A percentile compares a stretch with the other conserved stretches of the same genome.
These are phyloP conservation scores for Colletotrichum limetticola DNA, from an alignment of 2,329 filamentous ascomycete species.

Conservation along the genomic window DNA sequence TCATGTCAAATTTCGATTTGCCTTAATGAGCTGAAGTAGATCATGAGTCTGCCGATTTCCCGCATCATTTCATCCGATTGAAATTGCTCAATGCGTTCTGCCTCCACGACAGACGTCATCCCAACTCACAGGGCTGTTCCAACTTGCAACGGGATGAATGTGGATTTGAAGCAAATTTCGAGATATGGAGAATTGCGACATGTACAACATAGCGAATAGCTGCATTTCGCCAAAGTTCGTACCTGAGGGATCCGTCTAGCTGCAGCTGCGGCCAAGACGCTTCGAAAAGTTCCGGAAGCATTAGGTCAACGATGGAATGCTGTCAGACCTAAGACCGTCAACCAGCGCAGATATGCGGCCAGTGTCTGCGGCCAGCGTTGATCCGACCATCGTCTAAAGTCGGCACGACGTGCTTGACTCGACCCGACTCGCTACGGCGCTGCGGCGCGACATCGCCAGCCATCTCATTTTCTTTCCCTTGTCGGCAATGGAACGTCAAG, in stretches of 20 bases:
- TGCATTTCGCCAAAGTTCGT: not conserved
- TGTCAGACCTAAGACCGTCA: not conserved
- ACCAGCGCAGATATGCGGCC: not conserved
- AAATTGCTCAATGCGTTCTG: constrained; percentile 33
- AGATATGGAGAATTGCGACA: not conserved
- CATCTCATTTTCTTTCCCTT: constrained; percentile 1
- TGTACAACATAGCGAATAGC: constrained; percentile 6
- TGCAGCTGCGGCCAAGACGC: constrained; percentile 30
- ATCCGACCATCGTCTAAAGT: not conserved
- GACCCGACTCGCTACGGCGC: not conserved
- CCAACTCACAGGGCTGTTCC: constrained; percentile 6
- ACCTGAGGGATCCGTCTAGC: constrained; percentile 13
- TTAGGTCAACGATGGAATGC: constrained; percentile 14
- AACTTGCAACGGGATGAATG: not conserved
- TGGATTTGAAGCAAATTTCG: constrained; percentile 8
- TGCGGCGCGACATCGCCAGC: constrained; percentile 1
- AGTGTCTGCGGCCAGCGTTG: constrained; percentile 11
- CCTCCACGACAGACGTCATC: constrained; percentile 33
- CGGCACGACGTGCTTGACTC: not conserved
- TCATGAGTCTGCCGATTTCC: constrained; percentile 25
- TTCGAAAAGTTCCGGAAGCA: constrained; percentile 27
- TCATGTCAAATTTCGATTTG: constrained; percentile 19
- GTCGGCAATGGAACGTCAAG: constrained; percentile 26
- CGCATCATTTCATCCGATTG: constrained; percentile 28
- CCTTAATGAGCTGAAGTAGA: constrained; percentile 21